Conservation (phyloP, 306 rosid genomes). For the Betula pendula region DNA sequence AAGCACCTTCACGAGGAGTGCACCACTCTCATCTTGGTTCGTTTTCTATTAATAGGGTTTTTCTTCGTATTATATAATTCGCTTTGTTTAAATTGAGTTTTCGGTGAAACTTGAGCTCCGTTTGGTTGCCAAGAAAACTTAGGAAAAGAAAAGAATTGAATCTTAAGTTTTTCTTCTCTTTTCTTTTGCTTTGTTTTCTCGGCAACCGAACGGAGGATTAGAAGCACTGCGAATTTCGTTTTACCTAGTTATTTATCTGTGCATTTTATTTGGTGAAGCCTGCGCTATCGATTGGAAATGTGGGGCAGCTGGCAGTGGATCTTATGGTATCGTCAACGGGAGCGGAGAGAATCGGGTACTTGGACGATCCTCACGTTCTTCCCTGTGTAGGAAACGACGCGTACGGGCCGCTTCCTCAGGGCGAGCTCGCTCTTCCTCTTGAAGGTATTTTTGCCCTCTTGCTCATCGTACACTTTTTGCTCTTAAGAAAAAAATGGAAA, state of each 20-base stretch:
- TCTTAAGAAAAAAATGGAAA: no score
- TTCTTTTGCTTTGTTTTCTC: background rate
- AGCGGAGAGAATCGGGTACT: constrained; percentile 74
- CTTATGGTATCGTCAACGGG: constrained; percentile 64
- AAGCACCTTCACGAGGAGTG: constrained; percentile 46
- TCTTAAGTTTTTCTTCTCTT: background rate
- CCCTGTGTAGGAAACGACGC: constrained; percentile 97
- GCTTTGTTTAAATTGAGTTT: background rate
- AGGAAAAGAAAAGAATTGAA: background rate
- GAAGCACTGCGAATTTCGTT: background rate
- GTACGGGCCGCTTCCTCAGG: constrained; percentile 73
- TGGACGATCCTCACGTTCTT: constrained; percentile 75
- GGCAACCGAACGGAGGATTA: background rate
- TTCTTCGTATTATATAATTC: background rate
- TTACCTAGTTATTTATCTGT: constrained; percentile 4
- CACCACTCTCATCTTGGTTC: constrained; percentile 75
- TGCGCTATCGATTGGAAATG: constrained; percentile 86
- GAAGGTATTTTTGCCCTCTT: constrained; percentile 58
- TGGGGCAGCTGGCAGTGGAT: constrained; percentile 84
- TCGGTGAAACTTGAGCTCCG: background rate
- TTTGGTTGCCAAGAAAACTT: background rate
- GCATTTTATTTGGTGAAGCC: constrained; percentile 47
- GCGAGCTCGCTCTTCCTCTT: constrained; percentile 82
- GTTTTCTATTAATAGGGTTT: constrained; percentile 35
- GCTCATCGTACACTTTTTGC: background rate